These are phyloP conservation scores for Cyberlindnera mississippiensis DNA, from an alignment of 805 yeast genomes.

Conservation along the genomic window DNA sequence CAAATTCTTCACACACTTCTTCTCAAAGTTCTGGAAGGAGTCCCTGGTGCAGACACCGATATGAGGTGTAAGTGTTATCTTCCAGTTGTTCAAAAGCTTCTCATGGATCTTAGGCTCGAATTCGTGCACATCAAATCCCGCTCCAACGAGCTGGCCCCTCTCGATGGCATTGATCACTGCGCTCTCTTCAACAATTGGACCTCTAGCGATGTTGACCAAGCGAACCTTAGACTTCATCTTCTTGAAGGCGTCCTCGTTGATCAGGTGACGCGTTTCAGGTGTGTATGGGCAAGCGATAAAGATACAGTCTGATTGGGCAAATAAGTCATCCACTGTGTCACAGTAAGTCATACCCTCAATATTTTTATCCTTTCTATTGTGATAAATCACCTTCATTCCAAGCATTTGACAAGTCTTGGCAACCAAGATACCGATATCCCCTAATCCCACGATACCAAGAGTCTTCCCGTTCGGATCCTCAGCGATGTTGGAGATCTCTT, in stretches of 20 bases:
- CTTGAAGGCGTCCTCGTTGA: constrained; percentile 29
- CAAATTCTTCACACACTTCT: constrained; percentile 35
- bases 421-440: constrained; percentile 42
- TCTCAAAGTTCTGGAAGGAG: constrained; percentile 36
- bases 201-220: constrained; percentile 36
- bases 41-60: constrained; percentile 35
- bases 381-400: constrained; percentile 42
- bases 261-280: constrained; percentile 35
- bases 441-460: constrained; percentile 45
- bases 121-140: constrained; percentile 41
- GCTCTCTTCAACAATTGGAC: constrained; percentile 38
- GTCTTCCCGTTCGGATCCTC: constrained; percentile 41
- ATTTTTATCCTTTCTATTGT: constrained; percentile 36
- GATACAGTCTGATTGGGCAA: constrained; percentile 30
- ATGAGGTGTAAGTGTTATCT: constrained; percentile 36
- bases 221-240: constrained; percentile 30
- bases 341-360: constrained; percentile 35
- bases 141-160: constrained; percentile 39
- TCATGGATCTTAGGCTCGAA: constrained; percentile 37
- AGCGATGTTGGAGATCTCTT: constrained; percentile 30
- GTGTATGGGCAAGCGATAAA: constrained; percentile 39
- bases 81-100: constrained; percentile 32
- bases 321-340: constrained; percentile 25
- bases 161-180: constrained; percentile 38
- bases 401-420: constrained; percentile 39